These are phyloP conservation scores for Endogone sp. DNA, from an alignment of 192 early-diverging fungal genomes.

Conservation along the genomic window DNA sequence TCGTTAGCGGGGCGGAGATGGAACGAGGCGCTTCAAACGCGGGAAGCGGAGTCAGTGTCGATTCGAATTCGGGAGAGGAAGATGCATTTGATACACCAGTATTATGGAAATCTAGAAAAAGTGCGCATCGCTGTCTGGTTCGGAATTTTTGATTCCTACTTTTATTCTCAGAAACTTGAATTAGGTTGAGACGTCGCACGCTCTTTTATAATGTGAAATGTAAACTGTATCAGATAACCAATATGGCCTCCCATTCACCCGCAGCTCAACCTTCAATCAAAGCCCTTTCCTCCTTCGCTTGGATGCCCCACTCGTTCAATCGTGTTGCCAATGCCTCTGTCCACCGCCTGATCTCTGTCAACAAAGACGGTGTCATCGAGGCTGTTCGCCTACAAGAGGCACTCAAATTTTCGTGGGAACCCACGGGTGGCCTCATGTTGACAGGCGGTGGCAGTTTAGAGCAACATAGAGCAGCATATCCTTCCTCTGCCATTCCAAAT, in stretches of 20 bases:
- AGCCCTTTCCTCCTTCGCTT: constrained; percentile 43
- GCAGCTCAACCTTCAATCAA: constrained; percentile 34
- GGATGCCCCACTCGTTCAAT: constrained; percentile 29
- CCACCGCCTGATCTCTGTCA: constrained; percentile 45
- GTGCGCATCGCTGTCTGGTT: constrained; percentile 9
- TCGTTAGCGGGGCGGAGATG: constrained; percentile 3
- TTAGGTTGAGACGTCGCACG: too few species aligned
- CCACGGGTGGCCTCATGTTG: constrained; percentile 43
- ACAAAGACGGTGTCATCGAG: constrained; percentile 50
- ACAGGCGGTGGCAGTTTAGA: constrained; percentile 29
- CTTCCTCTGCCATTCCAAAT: not conserved
- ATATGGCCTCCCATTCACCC: not conserved
- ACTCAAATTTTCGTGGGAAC: constrained; percentile 47
- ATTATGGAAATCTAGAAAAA: constrained; percentile 38
- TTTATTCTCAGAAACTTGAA: too few species aligned
- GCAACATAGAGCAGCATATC: not conserved
- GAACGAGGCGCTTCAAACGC: not conserved
- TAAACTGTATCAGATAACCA: not conserved
- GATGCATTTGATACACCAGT: constrained; percentile 2
- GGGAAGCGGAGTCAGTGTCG: not conserved
- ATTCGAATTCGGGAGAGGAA: not conserved
- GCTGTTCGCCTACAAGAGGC: constrained; percentile 47
- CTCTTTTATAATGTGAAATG: too few species aligned
- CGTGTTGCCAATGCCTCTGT: constrained; percentile 21
- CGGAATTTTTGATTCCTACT: too few species aligned